phyloP scores from a whole-genome alignment of 2,329 filamentous ascomycete species.

The Colletotrichum zoysiae region DNA sequence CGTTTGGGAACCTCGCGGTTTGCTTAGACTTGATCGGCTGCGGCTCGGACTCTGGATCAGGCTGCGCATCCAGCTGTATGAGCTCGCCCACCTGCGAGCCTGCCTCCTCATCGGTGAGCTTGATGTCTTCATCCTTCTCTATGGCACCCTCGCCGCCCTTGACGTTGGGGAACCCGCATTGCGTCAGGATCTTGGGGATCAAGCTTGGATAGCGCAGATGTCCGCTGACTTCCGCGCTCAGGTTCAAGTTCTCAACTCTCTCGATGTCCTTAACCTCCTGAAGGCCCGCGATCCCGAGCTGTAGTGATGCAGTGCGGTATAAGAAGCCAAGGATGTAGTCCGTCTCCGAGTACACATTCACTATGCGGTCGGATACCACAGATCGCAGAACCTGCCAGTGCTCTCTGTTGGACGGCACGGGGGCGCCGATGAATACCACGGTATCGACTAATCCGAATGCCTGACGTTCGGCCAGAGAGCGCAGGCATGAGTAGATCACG shows the following conservation, averaged over 20 bases:
- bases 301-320: slow-evolving; percentile 85
- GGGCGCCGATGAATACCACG: slow-evolving; percentile 85
- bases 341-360: slow-evolving; percentile 90
- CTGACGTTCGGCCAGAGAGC: slow-evolving; percentile 79
- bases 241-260: slow-evolving; percentile 70
- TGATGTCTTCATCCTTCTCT: slow-evolving; percentile 62
- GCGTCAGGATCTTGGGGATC: slow-evolving; percentile 63
- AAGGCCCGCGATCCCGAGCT: slow-evolving; percentile 86
- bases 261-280: slow-evolving; percentile 77
- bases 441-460: slow-evolving; percentile 89
- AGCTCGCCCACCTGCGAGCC: slow-evolving; percentile 51
- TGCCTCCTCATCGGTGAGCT: slow-evolving; percentile 49
- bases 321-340: slow-evolving; percentile 90
- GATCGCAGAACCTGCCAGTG: slow-evolving; percentile 83
- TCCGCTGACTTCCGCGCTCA: slow-evolving; percentile 65
- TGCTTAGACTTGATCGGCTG: slow-evolving; percentile 43
- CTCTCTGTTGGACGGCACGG: slow-evolving; percentile 76
- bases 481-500: slow-evolving; percentile 85
- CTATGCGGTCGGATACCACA: slow-evolving; percentile 83
- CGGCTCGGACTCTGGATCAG: slow-evolving; percentile 26
- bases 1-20: slow-evolving; percentile 32
- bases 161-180: slow-evolving; percentile 64
- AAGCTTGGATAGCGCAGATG: slow-evolving; percentile 66
- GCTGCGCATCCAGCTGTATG: slow-evolving; percentile 58
- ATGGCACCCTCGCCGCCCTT: slow-evolving; percentile 59